These are phyloP conservation scores for Trametes sanguinea DNA, from an alignment of 768 basidiomycete genomes.

Conservation along the genomic window DNA sequence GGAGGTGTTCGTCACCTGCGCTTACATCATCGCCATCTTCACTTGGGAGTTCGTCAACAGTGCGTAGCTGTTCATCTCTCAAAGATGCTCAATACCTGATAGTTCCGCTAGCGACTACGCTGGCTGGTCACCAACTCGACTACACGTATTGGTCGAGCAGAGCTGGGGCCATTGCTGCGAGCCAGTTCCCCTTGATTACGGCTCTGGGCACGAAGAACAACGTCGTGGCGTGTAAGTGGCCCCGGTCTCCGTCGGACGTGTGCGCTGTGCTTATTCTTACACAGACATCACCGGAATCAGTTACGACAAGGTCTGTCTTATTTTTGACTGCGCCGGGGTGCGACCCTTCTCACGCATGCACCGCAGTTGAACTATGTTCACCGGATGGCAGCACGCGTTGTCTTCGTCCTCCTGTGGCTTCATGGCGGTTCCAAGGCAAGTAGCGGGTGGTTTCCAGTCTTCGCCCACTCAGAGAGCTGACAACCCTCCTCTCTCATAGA, in stretches of 20 bases:
- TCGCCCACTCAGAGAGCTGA: background rate
- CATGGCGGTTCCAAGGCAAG: slow-evolving; percentile 48
- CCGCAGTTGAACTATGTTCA: slow-evolving; percentile 45
- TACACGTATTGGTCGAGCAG: slow-evolving; percentile 36
- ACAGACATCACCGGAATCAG: slow-evolving; percentile 56
- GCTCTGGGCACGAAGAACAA: slow-evolving; percentile 67
- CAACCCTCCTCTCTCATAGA: background rate
- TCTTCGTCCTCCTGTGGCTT: slow-evolving; percentile 50
- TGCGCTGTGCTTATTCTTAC: background rate
- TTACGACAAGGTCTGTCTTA: slow-evolving; percentile 42
- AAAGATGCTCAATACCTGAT: background rate
- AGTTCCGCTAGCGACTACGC: slow-evolving; percentile 25
- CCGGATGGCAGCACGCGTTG: slow-evolving; percentile 49
- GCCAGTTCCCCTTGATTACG: slow-evolving; percentile 56
- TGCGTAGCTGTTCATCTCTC: slow-evolving; percentile 9
- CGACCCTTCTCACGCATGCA: too few relatives aligned
- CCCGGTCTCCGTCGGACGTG: background rate
- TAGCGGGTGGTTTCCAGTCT: slow-evolving; percentile 2
- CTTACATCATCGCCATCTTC: slow-evolving; percentile 37
- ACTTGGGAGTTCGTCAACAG: slow-evolving; percentile 33
- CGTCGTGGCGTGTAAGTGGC: slow-evolving; percentile 43
- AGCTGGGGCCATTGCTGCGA: slow-evolving; percentile 44
- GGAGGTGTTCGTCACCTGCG: slow-evolving; percentile 39
- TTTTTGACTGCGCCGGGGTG: background rate
- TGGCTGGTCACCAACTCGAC: slow-evolving; percentile 26